phyloP scores from a whole-genome alignment of 306 rosid genomes.

The Malus sieversii region DNA sequence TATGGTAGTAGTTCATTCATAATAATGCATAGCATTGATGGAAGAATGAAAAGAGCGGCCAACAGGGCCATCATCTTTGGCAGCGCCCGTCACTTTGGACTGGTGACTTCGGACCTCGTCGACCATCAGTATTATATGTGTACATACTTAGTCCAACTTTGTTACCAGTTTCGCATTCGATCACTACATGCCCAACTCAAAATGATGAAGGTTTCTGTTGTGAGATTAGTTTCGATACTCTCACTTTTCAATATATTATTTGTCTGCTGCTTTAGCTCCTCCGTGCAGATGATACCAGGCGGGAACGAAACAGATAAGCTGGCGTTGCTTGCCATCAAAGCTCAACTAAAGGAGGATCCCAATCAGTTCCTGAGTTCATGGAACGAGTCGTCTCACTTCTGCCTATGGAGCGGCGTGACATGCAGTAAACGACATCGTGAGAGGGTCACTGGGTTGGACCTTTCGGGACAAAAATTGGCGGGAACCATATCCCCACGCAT shows the following conservation, averaged over 20 bases:
- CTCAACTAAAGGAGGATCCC: not conserved
- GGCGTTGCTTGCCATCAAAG: not conserved
- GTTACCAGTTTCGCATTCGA: not conserved
- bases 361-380: not conserved
- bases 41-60: too few relatives aligned
- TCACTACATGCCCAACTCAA: not conserved
- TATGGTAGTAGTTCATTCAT: too few relatives aligned
- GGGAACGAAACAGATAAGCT: not conserved
- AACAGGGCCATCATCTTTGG: too few relatives aligned
- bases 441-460: not conserved
- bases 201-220: not conserved
- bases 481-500: not conserved
- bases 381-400: not conserved
- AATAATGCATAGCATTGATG: too few relatives aligned
- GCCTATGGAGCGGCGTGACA: not conserved
- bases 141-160: not conserved
- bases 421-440: not conserved
- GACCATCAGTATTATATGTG: too few relatives aligned
- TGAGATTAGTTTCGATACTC: too few relatives aligned
- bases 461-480: not conserved
- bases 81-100: too few relatives aligned
- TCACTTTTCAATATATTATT: not conserved
- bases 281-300: not conserved
- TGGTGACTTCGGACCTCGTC: too few relatives aligned
- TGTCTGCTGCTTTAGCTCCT: not conserved